A percentile compares a stretch with the other conserved stretches of the same genome.
These are phyloP conservation scores for Setaria italica DNA, from an alignment of 202 grass and related monocot species.

Conservation along the genomic window DNA sequence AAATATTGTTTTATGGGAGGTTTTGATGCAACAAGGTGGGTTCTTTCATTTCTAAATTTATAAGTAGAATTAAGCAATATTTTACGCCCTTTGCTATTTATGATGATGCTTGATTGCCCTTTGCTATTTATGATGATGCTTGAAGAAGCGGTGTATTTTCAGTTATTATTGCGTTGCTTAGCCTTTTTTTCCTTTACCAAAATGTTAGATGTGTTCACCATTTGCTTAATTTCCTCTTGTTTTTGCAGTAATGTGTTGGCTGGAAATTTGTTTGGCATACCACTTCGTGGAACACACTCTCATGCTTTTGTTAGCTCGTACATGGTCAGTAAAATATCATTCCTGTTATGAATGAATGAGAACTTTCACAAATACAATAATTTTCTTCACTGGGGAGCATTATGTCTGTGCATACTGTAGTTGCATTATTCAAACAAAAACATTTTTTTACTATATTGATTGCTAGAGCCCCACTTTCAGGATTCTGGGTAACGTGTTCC, in stretches of 20 bases:
- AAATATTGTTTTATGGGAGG: constrained; percentile 98
- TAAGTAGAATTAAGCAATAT: constrained; percentile 35
- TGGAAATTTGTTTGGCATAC: constrained; percentile 97
- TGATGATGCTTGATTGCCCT: neutral
- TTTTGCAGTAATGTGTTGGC: constrained; percentile 89
- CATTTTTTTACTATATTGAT: constrained; percentile 15
- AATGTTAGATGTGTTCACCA: neutral
- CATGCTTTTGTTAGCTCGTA: constrained; percentile 99
- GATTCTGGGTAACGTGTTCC: constrained; percentile 17
- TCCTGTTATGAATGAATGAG: constrained; percentile 37
- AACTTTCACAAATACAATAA: constrained; percentile 38
- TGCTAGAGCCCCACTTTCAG: constrained; percentile 28
- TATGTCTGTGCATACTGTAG: constrained; percentile 13
- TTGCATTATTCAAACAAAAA: constrained; percentile 21
- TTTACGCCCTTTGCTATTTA: constrained; percentile 29
- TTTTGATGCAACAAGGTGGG: constrained; percentile 96
- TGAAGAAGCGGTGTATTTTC: neutral
- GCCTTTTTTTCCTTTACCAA: neutral
- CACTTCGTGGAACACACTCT: constrained; percentile 98
- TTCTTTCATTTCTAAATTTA: constrained; percentile 43
- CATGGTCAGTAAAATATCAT: constrained; percentile 73
- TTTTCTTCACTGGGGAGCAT: neutral
- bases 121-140: neutral
- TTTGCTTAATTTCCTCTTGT: constrained; percentile 47
- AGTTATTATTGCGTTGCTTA: constrained; percentile 8